Evolutionary conservation across 2,329 filamentous ascomycete species (phyloP).

Genomic region (Arthrobotrys musiformis): DNA sequence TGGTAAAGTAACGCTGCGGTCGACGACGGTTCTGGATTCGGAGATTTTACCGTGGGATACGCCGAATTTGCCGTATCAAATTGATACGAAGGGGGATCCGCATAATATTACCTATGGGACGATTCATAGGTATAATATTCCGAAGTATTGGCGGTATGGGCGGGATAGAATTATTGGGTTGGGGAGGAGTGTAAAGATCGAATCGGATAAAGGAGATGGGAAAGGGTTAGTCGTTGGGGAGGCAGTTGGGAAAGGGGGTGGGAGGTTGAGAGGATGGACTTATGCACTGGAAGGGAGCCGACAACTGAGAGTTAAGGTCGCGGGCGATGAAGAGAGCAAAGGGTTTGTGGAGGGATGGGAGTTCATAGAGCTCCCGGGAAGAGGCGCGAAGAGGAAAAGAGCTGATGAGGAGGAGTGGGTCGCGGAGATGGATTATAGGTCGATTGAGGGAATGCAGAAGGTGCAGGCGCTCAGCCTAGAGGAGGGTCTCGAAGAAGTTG

Average conservation of each 20-base stretch:
- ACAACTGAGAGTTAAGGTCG: constrained; percentile 54
- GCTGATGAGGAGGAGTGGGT: not conserved
- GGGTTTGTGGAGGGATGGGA: constrained; percentile 57
- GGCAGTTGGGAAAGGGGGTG: constrained; percentile 29
- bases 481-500: constrained; percentile 44
- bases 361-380: constrained; percentile 57
- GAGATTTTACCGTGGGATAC: constrained; percentile 56
- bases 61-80: constrained; percentile 60
- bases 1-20: constrained; percentile 13
- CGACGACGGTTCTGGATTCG: constrained; percentile 28
- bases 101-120: constrained; percentile 79
- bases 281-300: constrained; percentile 57
- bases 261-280: constrained; percentile 37
- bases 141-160: constrained; percentile 76
- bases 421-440: constrained; percentile 36
- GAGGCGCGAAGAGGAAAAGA: constrained; percentile 35
- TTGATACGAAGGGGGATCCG: constrained; percentile 81
- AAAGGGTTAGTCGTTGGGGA: constrained; percentile 60
- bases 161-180: constrained; percentile 77
- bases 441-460: constrained; percentile 44
- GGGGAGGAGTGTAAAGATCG: constrained; percentile 71
- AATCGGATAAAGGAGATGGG: constrained; percentile 66
- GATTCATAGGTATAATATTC: constrained; percentile 77
- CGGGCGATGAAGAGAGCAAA: constrained; percentile 51
- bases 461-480: constrained; percentile 37